These are phyloP conservation scores for Dillenia turbinata DNA, from an alignment of 164 flowering plant species.

Conservation along the genomic window DNA sequence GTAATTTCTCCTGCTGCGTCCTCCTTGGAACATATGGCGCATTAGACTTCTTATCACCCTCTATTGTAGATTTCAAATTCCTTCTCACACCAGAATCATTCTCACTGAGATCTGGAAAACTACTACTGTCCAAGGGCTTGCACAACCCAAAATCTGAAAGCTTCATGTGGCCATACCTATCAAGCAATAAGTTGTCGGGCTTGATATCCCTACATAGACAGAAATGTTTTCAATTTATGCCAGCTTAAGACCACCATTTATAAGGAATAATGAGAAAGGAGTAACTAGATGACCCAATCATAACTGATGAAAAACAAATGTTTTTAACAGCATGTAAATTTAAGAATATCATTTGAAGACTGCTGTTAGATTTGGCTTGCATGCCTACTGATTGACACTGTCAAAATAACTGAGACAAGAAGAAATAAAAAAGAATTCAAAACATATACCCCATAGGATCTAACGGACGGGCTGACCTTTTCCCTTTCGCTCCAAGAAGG, in stretches of 20 bases:
- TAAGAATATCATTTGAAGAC: background rate
- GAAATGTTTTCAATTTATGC: too few relatives aligned
- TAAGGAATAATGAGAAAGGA: too few relatives aligned
- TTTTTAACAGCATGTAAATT: background rate
- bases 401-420: too few relatives aligned
- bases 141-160: slow-evolving; percentile 48
- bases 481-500: too few relatives aligned
- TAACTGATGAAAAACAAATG: background rate
- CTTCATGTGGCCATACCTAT: slow-evolving; percentile 43
- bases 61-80: slow-evolving; percentile 14
- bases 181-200: slow-evolving; percentile 44
- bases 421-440: too few relatives aligned
- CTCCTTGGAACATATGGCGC: slow-evolving; percentile 18
- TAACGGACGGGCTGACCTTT: too few relatives aligned
- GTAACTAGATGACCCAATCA: too few relatives aligned
- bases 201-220: slow-evolving; percentile 34
- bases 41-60: slow-evolving; percentile 21
- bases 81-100: slow-evolving; percentile 24
- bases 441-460: too few relatives aligned
- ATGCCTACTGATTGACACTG: too few relatives aligned
- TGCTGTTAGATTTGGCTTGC: too few relatives aligned
- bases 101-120: slow-evolving; percentile 36
- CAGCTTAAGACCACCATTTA: too few relatives aligned
- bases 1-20: slow-evolving; percentile 37
- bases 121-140: slow-evolving; percentile 39